Conservation (phyloP, 148 eudicot species). For the Spergularia marina region DNA sequence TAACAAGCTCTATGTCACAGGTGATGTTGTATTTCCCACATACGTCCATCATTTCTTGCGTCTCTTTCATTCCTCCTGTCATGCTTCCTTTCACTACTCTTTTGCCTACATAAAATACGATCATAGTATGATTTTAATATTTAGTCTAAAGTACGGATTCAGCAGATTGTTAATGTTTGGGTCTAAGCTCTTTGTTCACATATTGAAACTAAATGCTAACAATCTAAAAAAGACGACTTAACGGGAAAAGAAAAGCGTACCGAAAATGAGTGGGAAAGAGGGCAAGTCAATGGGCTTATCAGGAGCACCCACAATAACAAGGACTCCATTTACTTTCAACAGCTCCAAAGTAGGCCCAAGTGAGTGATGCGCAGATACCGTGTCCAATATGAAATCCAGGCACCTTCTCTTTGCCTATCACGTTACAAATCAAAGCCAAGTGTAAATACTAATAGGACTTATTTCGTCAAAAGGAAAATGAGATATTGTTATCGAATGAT, state of each 20-base stretch:
- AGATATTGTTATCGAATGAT: too few species aligned
- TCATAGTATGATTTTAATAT: too few species aligned
- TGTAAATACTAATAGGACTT: too few species aligned
- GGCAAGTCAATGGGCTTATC: conserved; percentile 87
- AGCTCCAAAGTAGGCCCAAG: conserved; percentile 71
- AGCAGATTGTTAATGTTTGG: too few species aligned
- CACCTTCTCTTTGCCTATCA: conserved; percentile 54
- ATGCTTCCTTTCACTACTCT: conserved; percentile 78
- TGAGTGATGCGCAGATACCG: conserved; percentile 78
- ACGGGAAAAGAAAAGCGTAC: conserved; percentile 24
- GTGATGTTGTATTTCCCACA: conserved; percentile 70
- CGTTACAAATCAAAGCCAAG: neutral
- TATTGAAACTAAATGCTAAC: neutral
- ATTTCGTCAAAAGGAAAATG: too few species aligned
- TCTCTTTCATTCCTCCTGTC: conserved; percentile 74
- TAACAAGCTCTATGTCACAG: conserved; percentile 61
- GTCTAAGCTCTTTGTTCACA: neutral
- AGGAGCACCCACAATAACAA: conserved; percentile 81
- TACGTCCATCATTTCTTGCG: conserved; percentile 81
- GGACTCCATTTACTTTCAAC: conserved; percentile 70
- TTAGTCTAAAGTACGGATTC: too few species aligned
- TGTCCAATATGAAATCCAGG: conserved; percentile 71
- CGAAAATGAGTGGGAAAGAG: conserved; percentile 75
- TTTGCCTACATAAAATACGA: conserved; percentile 39
- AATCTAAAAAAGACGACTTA: too few species aligned